Percentiles rank a stretch among this genome's conserved stretches.
phyloP scores from a whole-genome alignment of 352 stramenopile species.

The Phytopythium kandeliae region DNA sequence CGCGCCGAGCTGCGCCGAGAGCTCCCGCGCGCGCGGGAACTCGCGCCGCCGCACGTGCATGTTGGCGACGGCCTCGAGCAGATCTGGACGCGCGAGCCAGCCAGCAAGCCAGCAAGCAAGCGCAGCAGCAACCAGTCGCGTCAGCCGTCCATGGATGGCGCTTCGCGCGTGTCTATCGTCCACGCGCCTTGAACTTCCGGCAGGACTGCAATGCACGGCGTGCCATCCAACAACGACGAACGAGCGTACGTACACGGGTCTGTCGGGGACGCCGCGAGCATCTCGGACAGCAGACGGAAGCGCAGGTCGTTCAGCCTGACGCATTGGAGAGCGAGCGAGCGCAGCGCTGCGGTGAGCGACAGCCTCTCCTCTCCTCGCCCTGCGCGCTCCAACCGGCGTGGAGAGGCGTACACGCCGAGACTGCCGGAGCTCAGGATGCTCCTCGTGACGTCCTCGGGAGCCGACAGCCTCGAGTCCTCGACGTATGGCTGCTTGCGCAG shows the following conservation, averaged over 20 bases:
- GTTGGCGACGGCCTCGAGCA: constrained; percentile 38
- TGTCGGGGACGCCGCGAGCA: constrained; percentile 20
- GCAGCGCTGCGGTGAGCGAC: neutral
- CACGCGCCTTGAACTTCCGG: neutral
- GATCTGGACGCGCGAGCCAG: no score
- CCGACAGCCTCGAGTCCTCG: constrained; percentile 29
- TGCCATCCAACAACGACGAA: no score
- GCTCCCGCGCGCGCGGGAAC: constrained; percentile 20
- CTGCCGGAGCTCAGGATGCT: constrained; percentile 27
- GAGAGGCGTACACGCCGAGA: constrained; percentile 27
- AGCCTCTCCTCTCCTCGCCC: no score
- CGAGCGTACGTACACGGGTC: constrained; percentile 32
- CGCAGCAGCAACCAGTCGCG: no score
- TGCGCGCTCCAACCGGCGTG: no score
- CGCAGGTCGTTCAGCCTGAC: constrained; percentile 34
- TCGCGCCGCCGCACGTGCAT: constrained; percentile 35
- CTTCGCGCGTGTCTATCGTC: neutral
- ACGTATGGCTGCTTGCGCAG: constrained; percentile 41
- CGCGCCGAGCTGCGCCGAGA: constrained; percentile 23
- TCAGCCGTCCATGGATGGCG: no score
- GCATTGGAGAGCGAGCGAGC: no score
- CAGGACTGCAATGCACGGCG: no score
- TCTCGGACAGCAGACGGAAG: constrained; percentile 29
- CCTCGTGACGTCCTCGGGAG: constrained; percentile 20
- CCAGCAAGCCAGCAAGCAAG: no score